Conservation (phyloP, 805 yeast genomes). For the Starmerella potacharoeniae region DNA sequence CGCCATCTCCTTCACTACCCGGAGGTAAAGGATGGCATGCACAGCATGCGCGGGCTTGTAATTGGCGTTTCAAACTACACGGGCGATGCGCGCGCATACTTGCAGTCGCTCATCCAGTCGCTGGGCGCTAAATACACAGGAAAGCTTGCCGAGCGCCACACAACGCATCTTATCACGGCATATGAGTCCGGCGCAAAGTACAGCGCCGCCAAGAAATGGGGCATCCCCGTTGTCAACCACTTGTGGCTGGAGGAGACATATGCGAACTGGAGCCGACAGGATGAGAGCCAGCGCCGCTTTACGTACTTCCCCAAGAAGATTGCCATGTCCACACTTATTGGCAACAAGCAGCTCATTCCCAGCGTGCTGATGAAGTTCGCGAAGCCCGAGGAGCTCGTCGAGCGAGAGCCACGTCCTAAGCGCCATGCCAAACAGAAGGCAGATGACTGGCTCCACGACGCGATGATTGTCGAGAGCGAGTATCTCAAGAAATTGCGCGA, state of each 20-base stretch:
- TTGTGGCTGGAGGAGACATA: constrained; percentile 82
- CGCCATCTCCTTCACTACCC: constrained; percentile 61
- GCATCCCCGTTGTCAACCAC: constrained; percentile 57
- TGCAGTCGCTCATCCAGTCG: constrained; percentile 49
- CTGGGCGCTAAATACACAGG: constrained; percentile 71
- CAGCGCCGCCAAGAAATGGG: constrained; percentile 63
- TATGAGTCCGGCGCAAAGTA: constrained; percentile 61
- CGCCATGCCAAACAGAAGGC: constrained; percentile 55
- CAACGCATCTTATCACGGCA: constrained; percentile 65
- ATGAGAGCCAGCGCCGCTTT: constrained; percentile 38
- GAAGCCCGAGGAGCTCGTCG: constrained; percentile 9
- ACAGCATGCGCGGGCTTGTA: constrained; percentile 42
- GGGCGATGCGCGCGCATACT: constrained; percentile 71
- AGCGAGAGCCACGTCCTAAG: constrained; percentile 18
- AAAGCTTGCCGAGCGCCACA: constrained; percentile 46
- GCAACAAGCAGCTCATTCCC: constrained; percentile 38
- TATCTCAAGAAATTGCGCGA: constrained; percentile 41
- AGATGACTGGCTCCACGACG: constrained; percentile 47
- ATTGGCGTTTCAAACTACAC: constrained; percentile 69
- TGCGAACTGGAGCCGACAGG: constrained; percentile 45
- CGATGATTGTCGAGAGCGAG: constrained; percentile 46
- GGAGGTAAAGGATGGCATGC: constrained; percentile 39
- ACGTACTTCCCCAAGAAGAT: constrained; percentile 35
- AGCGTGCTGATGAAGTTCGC: constrained; percentile 35
- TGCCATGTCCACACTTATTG: constrained; percentile 40